phyloP scores from a whole-genome alignment of 352 stramenopile species.

The Pythium sukuiense region DNA sequence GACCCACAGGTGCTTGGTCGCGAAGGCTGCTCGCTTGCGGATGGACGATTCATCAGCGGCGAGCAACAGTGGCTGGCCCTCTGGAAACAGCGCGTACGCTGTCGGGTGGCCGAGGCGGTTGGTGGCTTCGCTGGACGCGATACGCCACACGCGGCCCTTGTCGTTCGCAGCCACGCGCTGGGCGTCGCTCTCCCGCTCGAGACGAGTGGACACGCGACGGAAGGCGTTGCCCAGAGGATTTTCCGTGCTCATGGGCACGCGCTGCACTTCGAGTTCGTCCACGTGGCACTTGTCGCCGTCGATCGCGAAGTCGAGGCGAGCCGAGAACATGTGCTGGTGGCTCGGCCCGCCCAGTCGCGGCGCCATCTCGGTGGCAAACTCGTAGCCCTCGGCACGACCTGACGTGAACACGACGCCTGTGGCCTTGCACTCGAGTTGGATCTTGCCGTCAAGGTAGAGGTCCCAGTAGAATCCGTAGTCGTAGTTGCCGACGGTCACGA shows the following conservation, averaged over 20 bases:
- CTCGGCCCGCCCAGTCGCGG: conserved; percentile 60
- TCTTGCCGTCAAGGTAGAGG: conserved; percentile 69
- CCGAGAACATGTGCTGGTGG: conserved; percentile 82
- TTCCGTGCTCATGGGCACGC: conserved; percentile 32
- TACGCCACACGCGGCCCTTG: conserved; percentile 55
- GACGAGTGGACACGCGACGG: conserved; percentile 42
- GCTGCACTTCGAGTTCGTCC: conserved; percentile 56
- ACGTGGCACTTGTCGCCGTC: conserved; percentile 54
- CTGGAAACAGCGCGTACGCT: conserved; percentile 55
- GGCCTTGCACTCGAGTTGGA: conserved; percentile 83
- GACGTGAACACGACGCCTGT: conserved; percentile 84
- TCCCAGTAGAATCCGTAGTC: conserved; percentile 85
- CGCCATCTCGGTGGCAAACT: conserved; percentile 44
- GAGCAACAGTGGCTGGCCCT: conserved; percentile 54
- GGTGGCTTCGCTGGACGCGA: conserved; percentile 53
- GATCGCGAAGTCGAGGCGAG: conserved; percentile 70
- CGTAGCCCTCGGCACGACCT: conserved; percentile 50
- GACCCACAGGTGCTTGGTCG: conserved; percentile 73
- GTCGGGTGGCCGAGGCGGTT: conserved; percentile 61
- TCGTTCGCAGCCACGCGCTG: conserved; percentile 44
- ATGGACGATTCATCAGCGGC: conserved; percentile 51
- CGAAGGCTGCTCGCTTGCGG: conserved; percentile 51
- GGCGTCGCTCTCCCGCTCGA: conserved; percentile 48
- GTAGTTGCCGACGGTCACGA: conserved; percentile 87
- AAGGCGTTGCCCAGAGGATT: conserved; percentile 74